Conservation (phyloP, 1,284 basidiomycete genomes). For the Porogramme epimiltina region DNA sequence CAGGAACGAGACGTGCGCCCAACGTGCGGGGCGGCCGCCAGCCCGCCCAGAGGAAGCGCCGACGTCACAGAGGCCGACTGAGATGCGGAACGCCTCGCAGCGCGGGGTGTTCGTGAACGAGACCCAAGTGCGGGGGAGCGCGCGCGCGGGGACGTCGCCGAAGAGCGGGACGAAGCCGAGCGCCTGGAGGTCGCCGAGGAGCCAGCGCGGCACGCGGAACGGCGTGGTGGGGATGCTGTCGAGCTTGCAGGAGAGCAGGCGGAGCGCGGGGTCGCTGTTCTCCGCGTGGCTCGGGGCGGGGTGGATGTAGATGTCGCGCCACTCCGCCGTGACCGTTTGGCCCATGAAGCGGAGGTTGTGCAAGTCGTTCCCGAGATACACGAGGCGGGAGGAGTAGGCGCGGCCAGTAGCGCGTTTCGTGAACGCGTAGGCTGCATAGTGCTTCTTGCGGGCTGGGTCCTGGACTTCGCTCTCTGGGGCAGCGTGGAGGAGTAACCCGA, state of each 20-base stretch:
- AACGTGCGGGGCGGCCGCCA: neutral
- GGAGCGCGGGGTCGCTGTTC: neutral
- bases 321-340: neutral
- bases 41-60: too few relatives aligned
- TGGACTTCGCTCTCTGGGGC: neutral
- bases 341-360: neutral
- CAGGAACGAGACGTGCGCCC: neutral
- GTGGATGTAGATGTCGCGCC: slow-evolving; percentile 4
- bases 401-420: neutral
- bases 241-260: neutral
- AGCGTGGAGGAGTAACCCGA: slow-evolving; percentile 2
- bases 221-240: too few relatives aligned
- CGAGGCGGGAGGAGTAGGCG: neutral
- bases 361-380: neutral
- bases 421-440: neutral
- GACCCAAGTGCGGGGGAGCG: too few relatives aligned
- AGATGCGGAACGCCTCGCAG: too few relatives aligned
- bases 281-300: neutral
- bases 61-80: too few relatives aligned
- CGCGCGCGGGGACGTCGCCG: too few relatives aligned
- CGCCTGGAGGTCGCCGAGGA: neutral
- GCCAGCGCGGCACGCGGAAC: neutral
- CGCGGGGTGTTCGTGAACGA: too few relatives aligned
- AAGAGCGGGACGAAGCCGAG: neutral
- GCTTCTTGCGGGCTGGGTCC: neutral